Evolutionary conservation across 345 rosid species (phyloP), one percentile per base, ranked within the genome.

Genomic region (Cardamine chenopodiifolia): DNA sequence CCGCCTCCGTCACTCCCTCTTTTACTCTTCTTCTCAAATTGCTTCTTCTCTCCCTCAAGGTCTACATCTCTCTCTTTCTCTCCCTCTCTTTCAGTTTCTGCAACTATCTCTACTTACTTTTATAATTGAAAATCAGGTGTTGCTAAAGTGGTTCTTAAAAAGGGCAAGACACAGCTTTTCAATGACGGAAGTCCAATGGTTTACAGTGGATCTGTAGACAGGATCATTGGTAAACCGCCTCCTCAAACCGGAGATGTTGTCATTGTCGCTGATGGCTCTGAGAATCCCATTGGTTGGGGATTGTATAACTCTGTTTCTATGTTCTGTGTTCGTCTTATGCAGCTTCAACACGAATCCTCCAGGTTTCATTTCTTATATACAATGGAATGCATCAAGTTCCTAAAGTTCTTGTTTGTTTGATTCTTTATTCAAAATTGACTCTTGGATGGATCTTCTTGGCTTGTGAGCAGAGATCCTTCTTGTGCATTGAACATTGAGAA

Each of bases 131-230:
- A 62, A 31, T 67, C 26, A 88, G 95, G 91, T 58, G 71, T 89
- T 66, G 85, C 97, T 14, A 94, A 88, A 82, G 96, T 94, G 81
- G 95, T 94, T 29, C 83, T 94, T 35, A 94, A 90, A 70, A 94
- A 91, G 72, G 98, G 98, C 50, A 91, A 90, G 78, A 83, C 93
- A 47, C 96, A 94, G 75, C 80, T 94, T 29, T 94, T 94, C 62
- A 91, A 88, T 82, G 90, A 88, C 35, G 98, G 96, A 54, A 90
- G 85, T 44, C 97, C 98, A 23, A 94, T 90, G 97, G 96, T 87
- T 13, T 94, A 87, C 60, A 90, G 95, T 78, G 93, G 97, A 78
- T 95, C 95, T 6, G 87, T 94, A 13, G 97, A 94, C 73, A 84
- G 97, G 79, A 85, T 94, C 74, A 83, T 87, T 7, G 95, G 97